These are phyloP conservation scores for Saraca asoca DNA, from an alignment of 331 rosid genomes.

Conservation along the genomic window DNA sequence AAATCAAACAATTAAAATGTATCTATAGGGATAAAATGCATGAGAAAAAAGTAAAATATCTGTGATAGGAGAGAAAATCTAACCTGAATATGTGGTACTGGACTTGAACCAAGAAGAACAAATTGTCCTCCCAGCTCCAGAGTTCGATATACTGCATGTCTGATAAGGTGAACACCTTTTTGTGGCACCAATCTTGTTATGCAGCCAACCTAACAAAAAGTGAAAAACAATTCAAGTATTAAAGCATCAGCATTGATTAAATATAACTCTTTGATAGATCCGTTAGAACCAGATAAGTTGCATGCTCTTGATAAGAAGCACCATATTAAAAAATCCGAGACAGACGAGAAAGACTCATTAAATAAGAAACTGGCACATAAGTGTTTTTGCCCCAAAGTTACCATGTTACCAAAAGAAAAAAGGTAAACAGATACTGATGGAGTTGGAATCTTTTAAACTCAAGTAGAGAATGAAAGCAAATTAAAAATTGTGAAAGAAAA, in stretches of 20 bases:
- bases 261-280: slow-evolving; percentile 14
- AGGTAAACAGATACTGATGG: neutral
- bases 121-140: slow-evolving; percentile 92
- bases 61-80: slow-evolving; percentile 28
- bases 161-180: slow-evolving; percentile 94
- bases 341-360: neutral
- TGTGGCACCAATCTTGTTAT: slow-evolving; percentile 97
- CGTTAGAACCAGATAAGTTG: slow-evolving; percentile 18
- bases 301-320: slow-evolving; percentile 24
- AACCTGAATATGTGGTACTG: slow-evolving; percentile 89
- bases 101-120: slow-evolving; percentile 95
- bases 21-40: no score
- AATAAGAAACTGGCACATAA: slow-evolving; percentile 20
- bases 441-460: neutral
- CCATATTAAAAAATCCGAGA: neutral
- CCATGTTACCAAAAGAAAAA: neutral
- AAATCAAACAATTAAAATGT: no score
- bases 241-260: slow-evolving; percentile 28
- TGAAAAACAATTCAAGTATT: slow-evolving; percentile 26
- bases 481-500: neutral
- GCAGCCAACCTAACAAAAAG: slow-evolving; percentile 73
- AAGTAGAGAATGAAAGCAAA: neutral
- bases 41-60: no score
- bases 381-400: neutral
- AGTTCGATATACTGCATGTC: slow-evolving; percentile 88